Evolutionary conservation across 1,139 yeast species (phyloP).

Genomic region (Debaryomycetaceae sp.): DNA sequence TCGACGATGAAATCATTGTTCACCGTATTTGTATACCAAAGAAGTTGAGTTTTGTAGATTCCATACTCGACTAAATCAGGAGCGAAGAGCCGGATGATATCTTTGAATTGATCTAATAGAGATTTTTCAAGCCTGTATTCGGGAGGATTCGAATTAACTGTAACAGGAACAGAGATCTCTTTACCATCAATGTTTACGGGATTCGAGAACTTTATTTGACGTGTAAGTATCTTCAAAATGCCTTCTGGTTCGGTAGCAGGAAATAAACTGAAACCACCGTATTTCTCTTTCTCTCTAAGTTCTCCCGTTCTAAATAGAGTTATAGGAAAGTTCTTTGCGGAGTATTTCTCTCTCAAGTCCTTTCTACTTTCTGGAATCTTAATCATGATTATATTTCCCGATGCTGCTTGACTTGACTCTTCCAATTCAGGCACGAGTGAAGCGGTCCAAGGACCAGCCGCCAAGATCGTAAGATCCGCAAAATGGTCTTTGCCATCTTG

Average conservation of each 20-base stretch:
- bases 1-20: slow-evolving; percentile 39
- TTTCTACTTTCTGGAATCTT: slow-evolving; percentile 25
- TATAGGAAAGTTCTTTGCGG: slow-evolving; percentile 20
- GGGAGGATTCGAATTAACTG: slow-evolving; percentile 2
- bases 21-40: slow-evolving; percentile 45
- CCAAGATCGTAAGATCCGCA: slow-evolving; percentile 29
- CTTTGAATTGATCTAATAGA: slow-evolving; percentile 2
- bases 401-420: slow-evolving; percentile 30
- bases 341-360: slow-evolving; percentile 24
- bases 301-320: slow-evolving; percentile 17
- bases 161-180: slow-evolving; percentile 7
- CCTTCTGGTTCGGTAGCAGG: slow-evolving; percentile 8
- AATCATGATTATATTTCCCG: slow-evolving; percentile 26
- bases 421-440: slow-evolving; percentile 25
- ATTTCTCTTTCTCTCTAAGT: slow-evolving; percentile 3
- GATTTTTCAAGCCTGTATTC: slow-evolving; percentile 6
- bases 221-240: slow-evolving; percentile 7
- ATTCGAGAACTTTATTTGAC: slow-evolving; percentile 9
- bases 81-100: slow-evolving; percentile 2
- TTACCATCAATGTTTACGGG: slow-evolving; percentile 5
- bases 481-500: slow-evolving; percentile 1
- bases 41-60: slow-evolving; percentile 7
- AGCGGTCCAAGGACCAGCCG: slow-evolving; percentile 40
- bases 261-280: slow-evolving; percentile 4
- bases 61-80: slow-evolving; percentile 9